These are phyloP conservation scores for Saccharomycopsis microspora DNA, from an alignment of 805 yeast genomes.

Conservation along the genomic window DNA sequence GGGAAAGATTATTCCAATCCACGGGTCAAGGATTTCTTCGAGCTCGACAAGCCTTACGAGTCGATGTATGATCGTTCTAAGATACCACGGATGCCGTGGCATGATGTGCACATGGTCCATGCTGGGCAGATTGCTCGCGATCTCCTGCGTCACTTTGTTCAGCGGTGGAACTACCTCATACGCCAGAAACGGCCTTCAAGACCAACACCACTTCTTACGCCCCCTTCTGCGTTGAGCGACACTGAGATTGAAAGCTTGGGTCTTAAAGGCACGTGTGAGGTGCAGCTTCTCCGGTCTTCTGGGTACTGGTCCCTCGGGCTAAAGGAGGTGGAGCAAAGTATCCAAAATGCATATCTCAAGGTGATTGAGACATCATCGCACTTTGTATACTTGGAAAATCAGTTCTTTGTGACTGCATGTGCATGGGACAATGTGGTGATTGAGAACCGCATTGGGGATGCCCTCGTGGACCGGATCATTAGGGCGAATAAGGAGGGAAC, in stretches of 20 bases:
- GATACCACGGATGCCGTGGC: constrained; percentile 99
- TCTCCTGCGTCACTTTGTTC: constrained; percentile 86
- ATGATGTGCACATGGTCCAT: constrained; percentile 93
- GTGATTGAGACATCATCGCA: constrained; percentile 87
- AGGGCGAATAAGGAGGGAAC: constrained; percentile 71
- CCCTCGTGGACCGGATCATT: constrained; percentile 90
- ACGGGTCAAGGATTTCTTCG: constrained; percentile 76
- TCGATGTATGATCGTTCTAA: constrained; percentile 78
- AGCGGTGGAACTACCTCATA: constrained; percentile 90
- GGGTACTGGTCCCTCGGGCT: constrained; percentile 92
- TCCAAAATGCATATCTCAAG: constrained; percentile 86
- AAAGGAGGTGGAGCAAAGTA: constrained; percentile 74
- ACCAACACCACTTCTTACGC: constrained; percentile 81
- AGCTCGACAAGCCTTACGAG: constrained; percentile 75
- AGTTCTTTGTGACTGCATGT: constrained; percentile 87
- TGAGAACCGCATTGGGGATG: constrained; percentile 88
- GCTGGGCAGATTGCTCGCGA: constrained; percentile 94
- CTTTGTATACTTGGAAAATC: constrained; percentile 90
- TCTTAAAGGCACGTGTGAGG: constrained; percentile 75
- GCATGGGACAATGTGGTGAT: constrained; percentile 74
- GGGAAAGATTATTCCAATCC: constrained; percentile 98
- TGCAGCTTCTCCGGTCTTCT: constrained; percentile 81
- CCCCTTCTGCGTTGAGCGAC: constrained; percentile 78
- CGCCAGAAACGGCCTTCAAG: constrained; percentile 93
- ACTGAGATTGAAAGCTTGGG: constrained; percentile 55